Base-by-base conservation (phyloP, 345 rosid species). In the Eucalyptus coolabah region DNA sequence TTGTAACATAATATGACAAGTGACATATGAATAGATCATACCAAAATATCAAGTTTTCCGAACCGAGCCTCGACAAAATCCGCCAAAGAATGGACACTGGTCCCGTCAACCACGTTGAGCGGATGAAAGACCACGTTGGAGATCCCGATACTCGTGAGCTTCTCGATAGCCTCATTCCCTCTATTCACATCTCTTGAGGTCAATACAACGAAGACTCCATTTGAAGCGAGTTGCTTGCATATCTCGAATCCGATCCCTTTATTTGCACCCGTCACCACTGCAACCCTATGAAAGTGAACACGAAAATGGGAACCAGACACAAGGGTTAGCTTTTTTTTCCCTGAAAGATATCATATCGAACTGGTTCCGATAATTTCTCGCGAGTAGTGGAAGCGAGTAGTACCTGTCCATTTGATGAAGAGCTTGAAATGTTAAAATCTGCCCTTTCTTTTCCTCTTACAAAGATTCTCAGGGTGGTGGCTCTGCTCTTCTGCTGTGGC, bases 211-310 rank as follows among this genome's bases (percentile, higher is more conserved):
- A 30, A 47, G 45, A 91, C 72, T 17, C 87, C 89, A 44, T 87
- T 86, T 6, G 88, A 89, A 30, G 92, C 80, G 30, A 89, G 81
- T 67, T 87, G 90, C 65, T 87, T 89, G 60, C 86, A 44, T 50
- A 87, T 91, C 88, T 89, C 90, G 44, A 89, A 53, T n/a, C 90
- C 90, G 53, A 91, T 44, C 50, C 90, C 90, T 87, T 91, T 91
- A 86, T 91, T 91, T 5, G 80, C 92, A 26, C 90, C 90, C 11
- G 92, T 91, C 45, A 91, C 90, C 37, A 83, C 92, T 24, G 92
- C 92, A 65, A 89, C 60, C 88, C 90, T 89, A 50, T 3, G 19
- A 40, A 89, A 65, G 19, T n/a, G 5, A 65, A n/a, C 77, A n/a
- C 3, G 19, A 67, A 16, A 16, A 67, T 32, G 80, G 18, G 21